Evolutionary conservation across 805 yeast species (phyloP), one percentile per base, ranked within the genome.

Genomic region (Myxozyma neglecta): DNA sequence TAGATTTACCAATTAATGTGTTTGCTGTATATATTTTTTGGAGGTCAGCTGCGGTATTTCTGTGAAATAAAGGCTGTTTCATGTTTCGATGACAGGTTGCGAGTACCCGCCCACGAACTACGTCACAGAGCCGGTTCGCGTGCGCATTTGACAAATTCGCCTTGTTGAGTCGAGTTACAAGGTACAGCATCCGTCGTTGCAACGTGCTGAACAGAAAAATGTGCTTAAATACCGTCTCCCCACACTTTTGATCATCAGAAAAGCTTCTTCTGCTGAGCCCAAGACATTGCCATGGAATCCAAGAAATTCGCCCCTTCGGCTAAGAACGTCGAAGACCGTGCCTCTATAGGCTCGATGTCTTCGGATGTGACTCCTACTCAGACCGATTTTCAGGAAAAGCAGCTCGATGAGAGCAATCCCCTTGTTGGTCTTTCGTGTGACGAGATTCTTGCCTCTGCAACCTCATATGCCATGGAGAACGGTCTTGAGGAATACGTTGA

Each of bases 401-500:
- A 29, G 20, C 43, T 35, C 14, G 68, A 61, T 24, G 66, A 48
- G 9, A 29, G 42, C 36, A 72, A 73, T 61, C 74, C 74, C 6
- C 67, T 73, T 13, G 52, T 57, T 13, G 66, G 61, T 7, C 43
- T 69, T 16, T 32, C 72, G 14, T 54, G 53, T 9, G 69, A 56
- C 3, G 71, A 68, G 56, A 68, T 73, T 16, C 47, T 69, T 39
- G 50, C 32, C n/a, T 59, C 65, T 16, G 74, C 72, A 7, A 67
- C 69, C 39, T 29, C 46, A 45, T 73, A 68, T 59, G 70, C 70
- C 34, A 68, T 59, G n/a, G 55, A 49, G 29, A 63, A 71, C 54
- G 74, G 72, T n/a, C 64, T 73, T 18, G 55, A 61, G 9, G 74
- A 68, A 9, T 70, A 70, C 50, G 54, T 62, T 18, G 74, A 70